Evolutionary conservation across 2,329 filamentous ascomycete species (phyloP).

Genomic region (Stagonosporopsis cucurbitacearum): DNA sequence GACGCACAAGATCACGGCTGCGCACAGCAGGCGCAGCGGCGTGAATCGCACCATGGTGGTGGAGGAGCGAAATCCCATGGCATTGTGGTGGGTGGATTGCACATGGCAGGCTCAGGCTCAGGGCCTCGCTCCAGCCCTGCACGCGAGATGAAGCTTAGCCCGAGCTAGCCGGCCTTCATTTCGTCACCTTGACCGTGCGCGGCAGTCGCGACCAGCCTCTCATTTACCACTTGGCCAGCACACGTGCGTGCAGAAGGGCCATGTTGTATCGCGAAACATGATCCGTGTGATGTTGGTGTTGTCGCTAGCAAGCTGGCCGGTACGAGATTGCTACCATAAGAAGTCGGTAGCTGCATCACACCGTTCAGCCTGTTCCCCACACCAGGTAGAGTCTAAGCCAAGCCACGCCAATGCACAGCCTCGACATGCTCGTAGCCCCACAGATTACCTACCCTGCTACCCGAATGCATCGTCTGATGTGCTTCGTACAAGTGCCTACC

Average conservation of each 20-base stretch:
- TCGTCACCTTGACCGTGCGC: slow-evolving; percentile 3
- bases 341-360: no score
- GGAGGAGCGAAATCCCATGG: slow-evolving; percentile 24
- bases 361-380: background rate
- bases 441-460: no score
- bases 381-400: background rate
- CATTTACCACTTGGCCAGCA: background rate
- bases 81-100: slow-evolving; percentile 8
- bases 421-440: background rate
- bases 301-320: background rate
- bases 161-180: slow-evolving; percentile 8
- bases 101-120: slow-evolving; percentile 2
- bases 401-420: background rate
- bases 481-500: no score
- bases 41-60: slow-evolving; percentile 47
- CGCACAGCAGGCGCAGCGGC: slow-evolving; percentile 44
- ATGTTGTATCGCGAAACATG: background rate
- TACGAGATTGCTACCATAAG: background rate
- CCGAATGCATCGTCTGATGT: no score
- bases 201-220: slow-evolving; percentile 9
- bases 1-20: slow-evolving; percentile 30
- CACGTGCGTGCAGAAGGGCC: background rate
- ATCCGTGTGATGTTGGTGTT: background rate
- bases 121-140: background rate
- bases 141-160: slow-evolving; percentile 11